Evolutionary conservation across 495 filamentous ascomycete genomes (phyloP), one percentile per base, ranked within the genome.

Genomic region (Penicillium lagena): DNA sequence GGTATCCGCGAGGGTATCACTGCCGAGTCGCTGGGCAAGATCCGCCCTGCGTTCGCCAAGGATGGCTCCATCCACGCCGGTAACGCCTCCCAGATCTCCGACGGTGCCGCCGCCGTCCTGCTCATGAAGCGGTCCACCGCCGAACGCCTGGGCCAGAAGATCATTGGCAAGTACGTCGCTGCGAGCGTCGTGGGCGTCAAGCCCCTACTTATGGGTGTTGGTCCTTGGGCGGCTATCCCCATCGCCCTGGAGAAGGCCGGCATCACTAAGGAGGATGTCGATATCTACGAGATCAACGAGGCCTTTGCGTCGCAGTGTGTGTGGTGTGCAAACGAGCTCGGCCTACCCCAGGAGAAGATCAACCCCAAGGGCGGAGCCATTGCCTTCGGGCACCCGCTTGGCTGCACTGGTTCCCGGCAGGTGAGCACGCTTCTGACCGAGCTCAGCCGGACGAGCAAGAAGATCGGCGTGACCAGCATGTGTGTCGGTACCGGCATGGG

Each of bases 271-370:
- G 85, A 91, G 37, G 93, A 97, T 50, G 89, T 98, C 31, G 94
- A 96, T 64, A 87, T 97, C 60, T 98, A 77, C 61, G 93, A 98
- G 81, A 97, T 98, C 77, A 98, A 98, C 76, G 93, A 98, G 80
- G 93, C 93, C 7, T 98, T 98, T 63, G 93, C 93, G 12, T 84
- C 78, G 42, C 93, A 98, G 76, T 96, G 89, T 58, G 70, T 98
- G 39, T 96, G 85, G 85, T 98, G 94, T 70, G 75, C 83, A 37
- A 83, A 89, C 58, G 87, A 96, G 75, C 81, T 98, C 12, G 86
- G 84, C 27, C 57, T 98, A 37, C 86, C 88, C 49, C 36, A 56
- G 12, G 63, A 68, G 44, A 95, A 95, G 78, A 78, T 97, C 55
- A 98, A 98, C 74, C 93, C 91, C 35, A 96, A 96, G 77, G 93